A percentile compares a stretch with the other conserved stretches of the same genome.
phyloP scores from a whole-genome alignment of 768 basidiomycete genomes.

The Chalciporus pseudorubinellus region DNA sequence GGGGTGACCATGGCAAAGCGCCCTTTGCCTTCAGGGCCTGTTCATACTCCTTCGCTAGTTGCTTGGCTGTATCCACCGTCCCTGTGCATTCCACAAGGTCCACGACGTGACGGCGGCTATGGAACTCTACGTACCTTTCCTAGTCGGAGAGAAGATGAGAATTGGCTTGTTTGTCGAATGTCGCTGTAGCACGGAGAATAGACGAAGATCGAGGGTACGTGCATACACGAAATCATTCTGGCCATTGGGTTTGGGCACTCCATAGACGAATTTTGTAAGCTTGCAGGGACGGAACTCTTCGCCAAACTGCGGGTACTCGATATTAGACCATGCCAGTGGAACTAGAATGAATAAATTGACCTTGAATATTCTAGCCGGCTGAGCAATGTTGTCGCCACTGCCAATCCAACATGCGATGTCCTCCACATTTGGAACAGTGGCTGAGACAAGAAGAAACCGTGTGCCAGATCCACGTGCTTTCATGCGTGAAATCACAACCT shows the following conservation, averaged over 20 bases:
- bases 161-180: slow-evolving; percentile 81
- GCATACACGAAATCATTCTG: slow-evolving; percentile 81
- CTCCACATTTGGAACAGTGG: slow-evolving; percentile 89
- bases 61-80: slow-evolving; percentile 67
- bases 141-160: slow-evolving; percentile 83
- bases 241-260: slow-evolving; percentile 56
- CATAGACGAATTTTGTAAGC: slow-evolving; percentile 69
- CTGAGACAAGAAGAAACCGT: slow-evolving; percentile 87
- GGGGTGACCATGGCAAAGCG: slow-evolving; percentile 66
- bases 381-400: slow-evolving; percentile 29
- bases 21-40: slow-evolving; percentile 49
- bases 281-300: slow-evolving; percentile 90
- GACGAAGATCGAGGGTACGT: slow-evolving; percentile 63
- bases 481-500: slow-evolving; percentile 95
- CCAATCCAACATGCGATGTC: slow-evolving; percentile 92
- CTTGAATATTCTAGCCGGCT: slow-evolving; percentile 64
- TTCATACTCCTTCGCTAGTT: slow-evolving; percentile 69
- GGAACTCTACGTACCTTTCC: slow-evolving; percentile 59
- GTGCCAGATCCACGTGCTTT: slow-evolving; percentile 66
- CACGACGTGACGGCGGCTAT: not conserved
- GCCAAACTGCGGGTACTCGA: slow-evolving; percentile 62
- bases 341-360: slow-evolving; percentile 35
- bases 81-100: slow-evolving; percentile 35
- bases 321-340: not conserved
- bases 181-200: slow-evolving; percentile 70